Evolutionary conservation across 2,329 filamentous ascomycete species (phyloP).

Genomic region (Podosphaera leucotricha): DNA sequence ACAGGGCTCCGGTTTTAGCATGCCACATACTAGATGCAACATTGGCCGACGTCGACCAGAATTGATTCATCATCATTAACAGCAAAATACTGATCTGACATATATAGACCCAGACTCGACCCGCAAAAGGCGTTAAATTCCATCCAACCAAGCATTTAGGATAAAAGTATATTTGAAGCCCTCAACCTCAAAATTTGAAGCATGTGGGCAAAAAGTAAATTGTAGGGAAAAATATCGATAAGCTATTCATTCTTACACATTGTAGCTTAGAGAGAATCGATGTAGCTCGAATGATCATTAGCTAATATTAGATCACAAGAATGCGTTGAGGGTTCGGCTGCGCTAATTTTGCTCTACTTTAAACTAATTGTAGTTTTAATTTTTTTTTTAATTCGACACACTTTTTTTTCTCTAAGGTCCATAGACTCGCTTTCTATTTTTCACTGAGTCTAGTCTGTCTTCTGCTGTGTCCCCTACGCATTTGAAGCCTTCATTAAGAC

Average conservation of each 20-base stretch:
- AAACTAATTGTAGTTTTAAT: constrained; percentile 1
- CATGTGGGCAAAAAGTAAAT: not conserved
- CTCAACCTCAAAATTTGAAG: not conserved
- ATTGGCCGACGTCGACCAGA: not conserved
- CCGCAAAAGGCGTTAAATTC: not conserved
- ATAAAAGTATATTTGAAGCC: not conserved
- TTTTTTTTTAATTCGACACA: not conserved
- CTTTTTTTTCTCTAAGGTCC: not conserved
- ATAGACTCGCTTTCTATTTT: not conserved
- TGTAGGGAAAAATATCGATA: not conserved
- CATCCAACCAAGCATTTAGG: not conserved
- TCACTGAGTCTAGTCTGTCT: not conserved
- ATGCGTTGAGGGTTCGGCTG: constrained; percentile 1
- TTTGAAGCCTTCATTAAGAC: not conserved
- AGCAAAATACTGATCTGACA: not conserved
- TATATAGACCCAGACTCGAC: not conserved
- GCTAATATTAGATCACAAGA: constrained; percentile 1
- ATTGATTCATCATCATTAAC: not conserved
- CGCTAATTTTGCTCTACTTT: constrained; percentile 3
- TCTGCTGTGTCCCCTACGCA: not conserved
- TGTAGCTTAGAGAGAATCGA: not conserved
- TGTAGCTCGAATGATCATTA: not conserved
- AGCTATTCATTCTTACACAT: not conserved
- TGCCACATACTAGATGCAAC: not conserved
- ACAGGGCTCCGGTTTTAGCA: not conserved